Conservation (phyloP, 2,329 filamentous ascomycete genomes). For the Microcyclospora tardicrescens region DNA sequence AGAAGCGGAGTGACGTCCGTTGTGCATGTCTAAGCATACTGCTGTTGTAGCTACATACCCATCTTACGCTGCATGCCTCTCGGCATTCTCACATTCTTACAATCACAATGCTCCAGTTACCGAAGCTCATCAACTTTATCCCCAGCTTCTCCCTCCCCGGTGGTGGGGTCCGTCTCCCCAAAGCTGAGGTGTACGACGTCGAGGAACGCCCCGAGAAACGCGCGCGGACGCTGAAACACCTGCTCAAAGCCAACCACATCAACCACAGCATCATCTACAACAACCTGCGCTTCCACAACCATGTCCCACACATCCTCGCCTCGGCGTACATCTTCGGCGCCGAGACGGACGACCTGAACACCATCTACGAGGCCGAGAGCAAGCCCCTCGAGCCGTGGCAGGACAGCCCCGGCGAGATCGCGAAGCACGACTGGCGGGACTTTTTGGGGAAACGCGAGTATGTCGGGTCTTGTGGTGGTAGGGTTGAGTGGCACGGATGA, state of each 20-base stretch:
- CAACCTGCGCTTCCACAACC: constrained; percentile 64
- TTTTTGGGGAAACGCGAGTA: constrained; percentile 62
- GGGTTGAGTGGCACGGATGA: constrained; percentile 3
- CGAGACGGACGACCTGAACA: constrained; percentile 56
- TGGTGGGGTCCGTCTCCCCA: constrained; percentile 39
- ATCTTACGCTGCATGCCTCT: too few species aligned
- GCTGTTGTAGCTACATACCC: too few species aligned
- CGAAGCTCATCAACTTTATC: constrained; percentile 3
- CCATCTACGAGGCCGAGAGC: constrained; percentile 66
- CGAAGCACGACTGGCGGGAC: constrained; percentile 72
- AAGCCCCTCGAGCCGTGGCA: constrained; percentile 65
- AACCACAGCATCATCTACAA: constrained; percentile 78
- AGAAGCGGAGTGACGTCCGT: too few species aligned
- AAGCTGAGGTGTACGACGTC: constrained; percentile 63
- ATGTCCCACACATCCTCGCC: constrained; percentile 66
- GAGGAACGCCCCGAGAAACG: constrained; percentile 70
- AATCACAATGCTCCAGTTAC: too few species aligned
- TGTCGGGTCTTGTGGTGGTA: constrained; percentile 9
- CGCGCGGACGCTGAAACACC: constrained; percentile 72
- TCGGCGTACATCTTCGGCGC: constrained; percentile 80
- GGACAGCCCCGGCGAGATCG: constrained; percentile 74
- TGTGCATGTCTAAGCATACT: too few species aligned
- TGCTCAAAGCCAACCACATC: constrained; percentile 81
- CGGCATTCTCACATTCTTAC: too few species aligned
- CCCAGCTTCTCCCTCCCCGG: constrained; percentile 11